Conservation (phyloP, 352 stramenopile genomes). For the Saprolegnia parasitica region DNA sequence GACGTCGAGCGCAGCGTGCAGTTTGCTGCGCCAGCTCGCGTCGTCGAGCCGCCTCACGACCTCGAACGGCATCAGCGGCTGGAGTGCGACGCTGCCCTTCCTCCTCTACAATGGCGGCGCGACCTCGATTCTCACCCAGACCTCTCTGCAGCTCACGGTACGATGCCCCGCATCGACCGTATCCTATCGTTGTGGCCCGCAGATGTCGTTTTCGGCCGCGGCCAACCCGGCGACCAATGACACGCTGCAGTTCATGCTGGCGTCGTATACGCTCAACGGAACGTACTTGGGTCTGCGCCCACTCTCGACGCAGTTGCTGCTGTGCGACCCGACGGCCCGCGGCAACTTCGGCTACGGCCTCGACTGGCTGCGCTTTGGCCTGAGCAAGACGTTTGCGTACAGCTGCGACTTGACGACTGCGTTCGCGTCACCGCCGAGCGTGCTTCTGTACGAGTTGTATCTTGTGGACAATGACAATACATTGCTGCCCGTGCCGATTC, state of each 20-base stretch:
- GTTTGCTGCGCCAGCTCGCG: conserved; percentile 70
- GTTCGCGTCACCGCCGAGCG: conserved; percentile 29
- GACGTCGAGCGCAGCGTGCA: conserved; percentile 52
- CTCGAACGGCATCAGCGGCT: conserved; percentile 48
- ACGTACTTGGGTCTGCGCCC: conserved; percentile 69
- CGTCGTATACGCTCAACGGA: conserved; percentile 84
- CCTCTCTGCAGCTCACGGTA: conserved; percentile 72
- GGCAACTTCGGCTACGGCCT: conserved; percentile 13
- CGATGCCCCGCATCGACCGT: not conserved
- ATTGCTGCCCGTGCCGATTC: conserved; percentile 83
- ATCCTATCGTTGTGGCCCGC: not conserved
- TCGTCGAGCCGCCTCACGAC: conserved; percentile 42
- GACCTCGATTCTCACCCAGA: conserved; percentile 53
- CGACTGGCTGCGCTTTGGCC: conserved; percentile 77
- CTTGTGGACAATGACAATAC: conserved; percentile 79
- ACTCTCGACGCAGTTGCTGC: conserved; percentile 75
- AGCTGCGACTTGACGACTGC: conserved; percentile 64
- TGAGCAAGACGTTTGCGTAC: conserved; percentile 52
- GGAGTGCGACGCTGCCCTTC: conserved; percentile 84
- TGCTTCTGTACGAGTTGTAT: conserved; percentile 88
- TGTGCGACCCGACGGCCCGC: conserved; percentile 41
- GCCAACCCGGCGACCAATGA: conserved; percentile 45
- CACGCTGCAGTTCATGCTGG: conserved; percentile 80
- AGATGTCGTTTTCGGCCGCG: conserved; percentile 80
- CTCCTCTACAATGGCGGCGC: conserved; percentile 73